Percentiles rank a stretch among this genome's conserved stretches.
phyloP scores from a whole-genome alignment of 805 yeast genomes.

The Cyberlindnera xishuangbannaensis region DNA sequence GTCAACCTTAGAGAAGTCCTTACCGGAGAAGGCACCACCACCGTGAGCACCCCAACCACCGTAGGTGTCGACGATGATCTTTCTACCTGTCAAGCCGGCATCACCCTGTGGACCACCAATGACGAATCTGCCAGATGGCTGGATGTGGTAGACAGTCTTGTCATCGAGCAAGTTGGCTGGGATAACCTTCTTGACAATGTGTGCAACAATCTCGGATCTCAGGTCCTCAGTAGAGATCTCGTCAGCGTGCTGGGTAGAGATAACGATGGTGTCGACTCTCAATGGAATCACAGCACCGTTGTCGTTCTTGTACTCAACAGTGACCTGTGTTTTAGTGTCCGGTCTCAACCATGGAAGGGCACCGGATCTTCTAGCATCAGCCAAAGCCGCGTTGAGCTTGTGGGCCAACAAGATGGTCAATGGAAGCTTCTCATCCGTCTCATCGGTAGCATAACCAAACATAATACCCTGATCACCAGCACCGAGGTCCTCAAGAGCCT shows the following conservation, averaged over 20 bases:
- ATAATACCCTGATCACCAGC: constrained; percentile 99
- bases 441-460: constrained; percentile 99
- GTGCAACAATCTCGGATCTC: constrained; percentile 69
- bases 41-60: constrained; percentile 99
- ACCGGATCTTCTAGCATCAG: constrained; percentile 96
- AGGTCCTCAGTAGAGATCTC: constrained; percentile 90
- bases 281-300: constrained; percentile 93
- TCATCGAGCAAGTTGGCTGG: constrained; percentile 89
- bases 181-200: constrained; percentile 86
- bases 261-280: constrained; percentile 96
- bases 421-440: constrained; percentile 96
- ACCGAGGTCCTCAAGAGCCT: constrained; percentile 93
- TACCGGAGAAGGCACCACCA: constrained; percentile 99
- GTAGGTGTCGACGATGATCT: constrained; percentile 98
- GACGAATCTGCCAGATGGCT: constrained; percentile 99
- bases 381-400: constrained; percentile 93
- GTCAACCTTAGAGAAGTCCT: constrained; percentile 99
- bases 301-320: constrained; percentile 91
- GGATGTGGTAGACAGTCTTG: constrained; percentile 95
- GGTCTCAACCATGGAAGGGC: constrained; percentile 96
- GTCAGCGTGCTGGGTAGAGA: constrained; percentile 97
- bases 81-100: constrained; percentile 99
- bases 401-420: constrained; percentile 91
- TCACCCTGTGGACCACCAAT: constrained; percentile 99
- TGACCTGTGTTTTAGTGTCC: constrained; percentile 99